Conservation (phyloP, 2,329 filamentous ascomycete species). For the Podosphaera xanthii region DNA sequence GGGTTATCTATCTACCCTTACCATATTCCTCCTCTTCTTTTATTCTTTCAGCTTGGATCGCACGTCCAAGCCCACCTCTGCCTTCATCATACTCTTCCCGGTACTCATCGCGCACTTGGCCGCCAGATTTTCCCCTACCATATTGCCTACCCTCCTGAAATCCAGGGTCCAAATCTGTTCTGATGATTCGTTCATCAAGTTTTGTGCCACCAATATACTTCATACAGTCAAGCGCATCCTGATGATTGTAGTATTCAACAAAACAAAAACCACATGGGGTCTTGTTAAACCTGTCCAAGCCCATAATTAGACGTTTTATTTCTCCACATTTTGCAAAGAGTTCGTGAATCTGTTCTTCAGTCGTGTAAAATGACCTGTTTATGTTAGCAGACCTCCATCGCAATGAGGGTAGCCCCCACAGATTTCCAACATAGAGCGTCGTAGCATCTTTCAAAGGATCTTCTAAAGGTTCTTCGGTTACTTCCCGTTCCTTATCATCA, state of each 20-base stretch:
- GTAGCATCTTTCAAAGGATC: slow-evolving; percentile 72
- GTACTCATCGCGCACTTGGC: slow-evolving; percentile 94
- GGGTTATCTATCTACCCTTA: slow-evolving; percentile 24
- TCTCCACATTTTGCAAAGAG: slow-evolving; percentile 91
- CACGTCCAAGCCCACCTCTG: slow-evolving; percentile 68
- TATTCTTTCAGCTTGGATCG: slow-evolving; percentile 39
- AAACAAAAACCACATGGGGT: slow-evolving; percentile 99
- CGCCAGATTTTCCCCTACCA: slow-evolving; percentile 81
- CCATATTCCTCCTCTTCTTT: slow-evolving; percentile 37
- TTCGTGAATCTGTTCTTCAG: slow-evolving; percentile 96
- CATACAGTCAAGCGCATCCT: slow-evolving; percentile 92
- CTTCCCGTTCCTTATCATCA: slow-evolving; percentile 25
- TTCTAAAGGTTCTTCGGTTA: slow-evolving; percentile 32
- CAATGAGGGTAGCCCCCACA: slow-evolving; percentile 29
- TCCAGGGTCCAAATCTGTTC: slow-evolving; percentile 84
- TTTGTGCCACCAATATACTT: slow-evolving; percentile 98
- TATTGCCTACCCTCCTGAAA: slow-evolving; percentile 94
- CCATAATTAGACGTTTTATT: slow-evolving; percentile 96
- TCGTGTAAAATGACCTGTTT: slow-evolving; percentile 78
- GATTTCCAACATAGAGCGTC: slow-evolving; percentile 91
- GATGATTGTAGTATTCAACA: slow-evolving; percentile 95
- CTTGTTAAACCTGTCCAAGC: slow-evolving; percentile 87
- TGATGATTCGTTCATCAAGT: slow-evolving; percentile 87
- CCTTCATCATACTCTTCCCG: slow-evolving; percentile 92
- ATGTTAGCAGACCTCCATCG: neutral